Evolutionary conservation across 169 alveolate genomes (phyloP), one percentile per base, ranked within the genome.

Genomic region (Plasmodium inui): DNA sequence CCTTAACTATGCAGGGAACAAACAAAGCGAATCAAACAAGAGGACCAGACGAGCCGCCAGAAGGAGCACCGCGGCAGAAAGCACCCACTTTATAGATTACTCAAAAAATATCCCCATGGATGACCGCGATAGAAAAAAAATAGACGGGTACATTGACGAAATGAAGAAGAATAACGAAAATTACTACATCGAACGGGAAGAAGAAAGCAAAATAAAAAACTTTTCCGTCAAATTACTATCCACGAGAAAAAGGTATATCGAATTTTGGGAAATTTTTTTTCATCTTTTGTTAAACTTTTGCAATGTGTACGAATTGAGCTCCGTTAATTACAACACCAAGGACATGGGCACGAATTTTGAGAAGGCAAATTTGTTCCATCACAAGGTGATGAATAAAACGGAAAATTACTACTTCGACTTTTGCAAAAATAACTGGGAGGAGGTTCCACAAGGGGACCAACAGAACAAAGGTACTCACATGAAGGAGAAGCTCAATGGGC

Each of bases 401-500:
- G 83, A 89, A 46, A 80, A 81, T 89, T 89, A 89, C 72, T 89
- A 89, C 46, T 86, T 86, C n/a, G 91, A 89, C 82, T 89, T 89
- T 80, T 57, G 72, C 19, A 67, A 89, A 80, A 89, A 89, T 50
- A 81, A 89, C 57, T 89, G 94, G 94, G 57, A 80, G 50, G 94
- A 89, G 46, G 34, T 89, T n/a, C 39, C 34, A 80, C 46, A 72
- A 37, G 72, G 46, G 46, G 67, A 70, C 32, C 76, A 26, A 26
- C 30, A 3, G 14, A 6, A 10, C n/a, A 67, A 26, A 1, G 76
- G 4, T 67, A n/a, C n/a, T 3, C n/a, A 6, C 17, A 19, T 19
- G 41, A 26, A 12, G 76, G 39, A 67, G 76, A 67, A 67, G 37
- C 30, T 28, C 30, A 9, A 67, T 67, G 41, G 41, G 17, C 4